Evolutionary conservation across 345 rosid species (phyloP).

Genomic region (Corchorus olitorius): DNA sequence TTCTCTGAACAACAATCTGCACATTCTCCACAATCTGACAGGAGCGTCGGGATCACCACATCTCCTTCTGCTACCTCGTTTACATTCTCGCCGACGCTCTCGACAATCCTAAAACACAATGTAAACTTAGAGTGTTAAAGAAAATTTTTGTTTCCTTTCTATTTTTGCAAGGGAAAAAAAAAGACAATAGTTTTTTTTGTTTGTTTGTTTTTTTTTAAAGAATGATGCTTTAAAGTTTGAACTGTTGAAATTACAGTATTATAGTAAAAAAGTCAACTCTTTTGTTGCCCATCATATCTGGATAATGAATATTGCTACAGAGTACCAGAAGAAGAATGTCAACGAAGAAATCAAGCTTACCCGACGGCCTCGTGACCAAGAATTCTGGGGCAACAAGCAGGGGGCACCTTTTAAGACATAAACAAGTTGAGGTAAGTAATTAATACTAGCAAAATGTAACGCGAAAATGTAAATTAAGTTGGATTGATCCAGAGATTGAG

Average conservation of each 20-base stretch:
- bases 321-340: background rate
- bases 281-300: background rate
- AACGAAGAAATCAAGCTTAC: constrained; percentile 36
- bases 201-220: no score
- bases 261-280: no score
- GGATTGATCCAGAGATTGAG: background rate
- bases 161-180: no score
- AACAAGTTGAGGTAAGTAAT: background rate
- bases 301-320: background rate
- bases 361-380: constrained; percentile 94
- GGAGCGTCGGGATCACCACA: constrained; percentile 63
- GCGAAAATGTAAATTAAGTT: background rate
- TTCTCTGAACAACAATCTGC: constrained; percentile 65
- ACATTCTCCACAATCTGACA: constrained; percentile 79
- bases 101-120: constrained; percentile 56
- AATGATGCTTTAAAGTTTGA: background rate
- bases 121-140: background rate
- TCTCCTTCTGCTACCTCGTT: constrained; percentile 63
- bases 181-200: no score
- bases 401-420: constrained; percentile 53
- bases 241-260: background rate
- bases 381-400: constrained; percentile 73
- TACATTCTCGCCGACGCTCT: constrained; percentile 85
- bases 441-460: background rate
- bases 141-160: no score